Conservation (phyloP, 768 basidiomycete genomes). For the Tylopilus vinaceipallidus region DNA sequence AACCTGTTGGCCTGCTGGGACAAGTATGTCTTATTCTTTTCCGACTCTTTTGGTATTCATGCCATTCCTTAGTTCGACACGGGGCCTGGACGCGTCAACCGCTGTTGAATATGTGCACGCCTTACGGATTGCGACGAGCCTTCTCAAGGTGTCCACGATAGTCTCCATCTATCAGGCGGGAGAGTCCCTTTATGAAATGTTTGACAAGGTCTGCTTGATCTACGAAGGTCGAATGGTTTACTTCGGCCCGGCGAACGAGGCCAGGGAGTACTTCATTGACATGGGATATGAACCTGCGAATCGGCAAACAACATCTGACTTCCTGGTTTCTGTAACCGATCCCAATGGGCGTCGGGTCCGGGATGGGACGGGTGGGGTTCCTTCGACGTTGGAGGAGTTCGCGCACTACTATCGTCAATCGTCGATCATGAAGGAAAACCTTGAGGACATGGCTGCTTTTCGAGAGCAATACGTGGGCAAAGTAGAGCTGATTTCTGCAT, state of each 20-base stretch:
- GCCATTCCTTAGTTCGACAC: constrained; percentile 53
- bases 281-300: constrained; percentile 55
- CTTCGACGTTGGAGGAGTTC: constrained; percentile 55
- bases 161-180: constrained; percentile 87
- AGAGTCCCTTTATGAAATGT: constrained; percentile 61
- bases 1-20: constrained; percentile 79
- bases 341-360: constrained; percentile 56
- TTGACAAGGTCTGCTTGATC: constrained; percentile 70
- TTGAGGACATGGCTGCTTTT: constrained; percentile 48
- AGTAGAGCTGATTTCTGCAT: constrained; percentile 40
- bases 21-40: constrained; percentile 42
- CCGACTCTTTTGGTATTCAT: constrained; percentile 41
- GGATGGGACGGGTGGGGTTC: constrained; percentile 25
- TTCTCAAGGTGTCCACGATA: constrained; percentile 53
- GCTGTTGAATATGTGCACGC: constrained; percentile 74
- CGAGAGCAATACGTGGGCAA: constrained; percentile 45
- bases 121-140: constrained; percentile 64
- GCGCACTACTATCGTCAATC: constrained; percentile 47
- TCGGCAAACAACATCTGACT: constrained; percentile 63
- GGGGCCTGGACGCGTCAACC: constrained; percentile 66
- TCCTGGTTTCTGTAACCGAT: constrained; percentile 60
- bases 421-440: constrained; percentile 39
- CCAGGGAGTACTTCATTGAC: constrained; percentile 56
- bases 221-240: constrained; percentile 59
- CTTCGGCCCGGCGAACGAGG: constrained; percentile 54